phyloP scores from a whole-genome alignment of 2,329 filamentous ascomycete species.

The Penicillium sp. region DNA sequence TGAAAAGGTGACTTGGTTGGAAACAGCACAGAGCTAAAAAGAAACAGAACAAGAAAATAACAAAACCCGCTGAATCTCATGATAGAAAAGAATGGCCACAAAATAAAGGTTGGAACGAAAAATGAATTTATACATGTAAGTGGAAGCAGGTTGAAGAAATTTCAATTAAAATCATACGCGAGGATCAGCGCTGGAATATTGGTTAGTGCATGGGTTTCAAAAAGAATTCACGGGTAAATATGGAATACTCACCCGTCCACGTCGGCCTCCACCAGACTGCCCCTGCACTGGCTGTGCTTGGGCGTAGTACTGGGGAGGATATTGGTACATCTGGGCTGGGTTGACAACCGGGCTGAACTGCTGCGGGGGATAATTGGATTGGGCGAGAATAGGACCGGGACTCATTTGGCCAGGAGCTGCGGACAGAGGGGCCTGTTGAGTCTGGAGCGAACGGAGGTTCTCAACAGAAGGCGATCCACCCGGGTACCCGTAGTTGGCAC shows the following conservation, averaged over 20 bases:
- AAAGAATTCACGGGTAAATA: not conserved
- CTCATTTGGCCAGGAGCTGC: slow-evolving; percentile 42
- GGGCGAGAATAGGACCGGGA: slow-evolving; percentile 52
- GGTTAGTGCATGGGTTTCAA: slow-evolving; percentile 8
- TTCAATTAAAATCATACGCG: slow-evolving; percentile 34
- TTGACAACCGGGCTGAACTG: slow-evolving; percentile 52
- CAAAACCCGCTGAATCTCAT: slow-evolving; percentile 38
- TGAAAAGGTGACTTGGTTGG: slow-evolving; percentile 10
- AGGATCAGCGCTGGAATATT: slow-evolving; percentile 36
- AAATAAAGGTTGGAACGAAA: slow-evolving; percentile 15
- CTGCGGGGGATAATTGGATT: slow-evolving; percentile 49
- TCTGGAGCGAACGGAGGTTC: slow-evolving; percentile 46
- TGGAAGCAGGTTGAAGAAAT: slow-evolving; percentile 31
- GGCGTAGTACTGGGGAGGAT: slow-evolving; percentile 56
- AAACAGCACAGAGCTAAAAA: slow-evolving; percentile 34
- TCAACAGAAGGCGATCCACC: slow-evolving; percentile 46
- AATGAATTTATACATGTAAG: slow-evolving; percentile 41
- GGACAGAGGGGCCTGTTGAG: slow-evolving; percentile 40
- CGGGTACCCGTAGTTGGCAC: slow-evolving; percentile 49
- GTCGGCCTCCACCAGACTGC: slow-evolving; percentile 54
- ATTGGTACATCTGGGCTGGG: slow-evolving; percentile 54
- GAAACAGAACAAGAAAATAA: no score
- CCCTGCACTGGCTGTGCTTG: slow-evolving; percentile 49
- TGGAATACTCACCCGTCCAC: slow-evolving; percentile 56
- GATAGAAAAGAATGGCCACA: slow-evolving; percentile 26